phyloP scores from a whole-genome alignment of 768 basidiomycete species.

The Lactarius quietus region DNA sequence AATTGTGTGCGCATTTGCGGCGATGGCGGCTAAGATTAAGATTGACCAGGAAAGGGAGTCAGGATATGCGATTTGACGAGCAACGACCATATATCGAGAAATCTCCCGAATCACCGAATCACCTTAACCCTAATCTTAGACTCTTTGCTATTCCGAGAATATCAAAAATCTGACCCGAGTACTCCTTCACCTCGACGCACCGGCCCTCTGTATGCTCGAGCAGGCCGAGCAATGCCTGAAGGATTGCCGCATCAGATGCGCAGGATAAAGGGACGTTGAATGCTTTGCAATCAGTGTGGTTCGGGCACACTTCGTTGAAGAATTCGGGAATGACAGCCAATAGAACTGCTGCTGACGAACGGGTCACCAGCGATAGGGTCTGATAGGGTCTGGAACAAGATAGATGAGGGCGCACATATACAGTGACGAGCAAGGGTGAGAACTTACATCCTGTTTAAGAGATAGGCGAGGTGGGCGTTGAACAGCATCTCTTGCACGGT shows the following conservation, averaged over 20 bases:
- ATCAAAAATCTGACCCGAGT: conserved; percentile 36
- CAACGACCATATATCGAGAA: conserved; percentile 37
- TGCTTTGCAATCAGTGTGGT: conserved; percentile 32
- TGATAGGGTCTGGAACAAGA: conserved; percentile 17
- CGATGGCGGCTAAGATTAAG: conserved; percentile 34
- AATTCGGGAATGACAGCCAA: conserved; percentile 37
- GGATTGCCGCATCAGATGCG: conserved; percentile 32
- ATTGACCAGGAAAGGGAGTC: conserved; percentile 39
- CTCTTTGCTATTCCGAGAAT: neutral
- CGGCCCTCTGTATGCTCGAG: conserved; percentile 37
- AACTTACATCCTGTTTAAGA: conserved; percentile 48
- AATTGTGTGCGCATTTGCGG: conserved; percentile 32
- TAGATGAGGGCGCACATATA: conserved; percentile 17
- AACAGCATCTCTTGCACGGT: conserved; percentile 55
- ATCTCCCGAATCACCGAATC: conserved; percentile 34
- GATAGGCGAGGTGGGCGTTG: conserved; percentile 47
- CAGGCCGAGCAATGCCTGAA: conserved; percentile 39
- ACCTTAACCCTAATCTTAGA: conserved; percentile 27
- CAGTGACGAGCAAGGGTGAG: neutral
- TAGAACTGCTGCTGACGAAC: conserved; percentile 35
- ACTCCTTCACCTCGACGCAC: conserved; percentile 41
- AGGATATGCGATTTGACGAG: conserved; percentile 35
- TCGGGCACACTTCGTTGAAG: conserved; percentile 42
- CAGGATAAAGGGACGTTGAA: conserved; percentile 31
- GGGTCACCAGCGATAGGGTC: conserved; percentile 43